Conservation (phyloP, 768 basidiomycete genomes). For the Naganishia vaughanmartiniae region DNA sequence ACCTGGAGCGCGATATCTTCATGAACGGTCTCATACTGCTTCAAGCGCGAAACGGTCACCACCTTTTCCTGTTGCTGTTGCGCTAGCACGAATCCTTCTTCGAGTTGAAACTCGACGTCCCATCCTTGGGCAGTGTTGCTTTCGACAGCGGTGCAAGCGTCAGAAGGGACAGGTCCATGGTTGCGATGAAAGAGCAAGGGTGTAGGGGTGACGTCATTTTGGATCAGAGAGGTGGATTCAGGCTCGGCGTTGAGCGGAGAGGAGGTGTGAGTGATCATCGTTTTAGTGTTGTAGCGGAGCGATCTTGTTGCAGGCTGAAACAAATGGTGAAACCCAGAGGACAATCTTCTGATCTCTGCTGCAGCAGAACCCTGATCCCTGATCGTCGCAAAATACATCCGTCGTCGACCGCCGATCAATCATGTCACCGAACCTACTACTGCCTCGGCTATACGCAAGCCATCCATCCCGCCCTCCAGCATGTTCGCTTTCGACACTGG, state of each 20-base stretch:
- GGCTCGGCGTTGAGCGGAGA: slow-evolving; percentile 73
- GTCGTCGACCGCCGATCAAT: slow-evolving; percentile 3
- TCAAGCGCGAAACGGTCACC: slow-evolving; percentile 47
- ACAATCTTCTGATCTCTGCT: neutral
- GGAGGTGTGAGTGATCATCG: slow-evolving; percentile 31
- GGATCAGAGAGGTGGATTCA: slow-evolving; percentile 58
- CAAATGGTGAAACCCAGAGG: neutral
- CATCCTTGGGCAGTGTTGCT: neutral
- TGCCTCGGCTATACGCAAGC: slow-evolving; percentile 1
- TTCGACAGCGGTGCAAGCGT: slow-evolving; percentile 11
- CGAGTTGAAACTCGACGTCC: slow-evolving; percentile 17
- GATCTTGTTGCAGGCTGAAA: neutral
- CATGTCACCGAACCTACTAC: neutral
- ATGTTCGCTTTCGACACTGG: neutral
- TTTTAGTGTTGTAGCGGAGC: neutral
- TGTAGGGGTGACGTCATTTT: slow-evolving; percentile 64
- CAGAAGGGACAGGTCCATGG: slow-evolving; percentile 56
- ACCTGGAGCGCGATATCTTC: slow-evolving; percentile 26
- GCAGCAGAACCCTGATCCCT: neutral
- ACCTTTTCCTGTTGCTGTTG: slow-evolving; percentile 33
- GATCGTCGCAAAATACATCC: neutral
- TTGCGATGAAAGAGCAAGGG: slow-evolving; percentile 70
- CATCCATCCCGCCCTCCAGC: neutral
- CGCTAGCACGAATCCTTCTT: slow-evolving; percentile 3
- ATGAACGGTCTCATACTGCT: slow-evolving; percentile 29